A percentile compares a stretch with the other conserved stretches of the same genome.
phyloP scores from a whole-genome alignment of 2,329 filamentous ascomycete species.

The Lasiodiplodia gonubiensis region DNA sequence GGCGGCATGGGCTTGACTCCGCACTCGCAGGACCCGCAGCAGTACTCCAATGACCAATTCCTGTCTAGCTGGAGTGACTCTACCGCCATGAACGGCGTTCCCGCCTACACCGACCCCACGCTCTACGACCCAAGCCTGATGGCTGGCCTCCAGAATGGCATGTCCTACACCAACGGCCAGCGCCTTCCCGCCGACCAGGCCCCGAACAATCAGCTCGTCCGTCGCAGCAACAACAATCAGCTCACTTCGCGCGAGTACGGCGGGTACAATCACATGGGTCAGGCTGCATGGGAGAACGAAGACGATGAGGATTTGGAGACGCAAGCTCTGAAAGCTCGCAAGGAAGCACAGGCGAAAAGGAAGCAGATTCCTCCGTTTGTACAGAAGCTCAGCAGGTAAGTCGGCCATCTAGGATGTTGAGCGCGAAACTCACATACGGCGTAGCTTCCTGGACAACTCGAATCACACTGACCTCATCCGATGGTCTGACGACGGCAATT shows the following conservation, averaged over 20 bases:
- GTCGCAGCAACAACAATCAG: conserved; percentile 54
- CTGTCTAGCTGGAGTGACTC: conserved; percentile 41
- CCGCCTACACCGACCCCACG: conserved; percentile 43
- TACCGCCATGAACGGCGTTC: conserved; percentile 36
- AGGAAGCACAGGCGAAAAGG: conserved; percentile 84
- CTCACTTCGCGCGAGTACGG: conserved; percentile 43
- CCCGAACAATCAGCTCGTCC: conserved; percentile 51
- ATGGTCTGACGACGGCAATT: conserved; percentile 96
- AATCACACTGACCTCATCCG: conserved; percentile 94
- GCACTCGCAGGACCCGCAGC: conserved; percentile 11
- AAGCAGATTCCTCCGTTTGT: conserved; percentile 98
- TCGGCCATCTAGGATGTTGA: conserved; percentile 14
- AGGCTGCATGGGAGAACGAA: conserved; percentile 67
- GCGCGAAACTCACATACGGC: conserved; percentile 32
- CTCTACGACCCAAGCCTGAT: conserved; percentile 43
- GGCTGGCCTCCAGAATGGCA: conserved; percentile 26
- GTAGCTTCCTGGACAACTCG: conserved; percentile 87
- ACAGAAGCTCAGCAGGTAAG: conserved; percentile 94
- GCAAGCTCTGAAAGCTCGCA: conserved; percentile 79
- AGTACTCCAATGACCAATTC: conserved; percentile 41
- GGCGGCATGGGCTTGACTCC: conserved; percentile 40
- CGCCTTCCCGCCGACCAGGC: conserved; percentile 32
- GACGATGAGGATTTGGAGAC: conserved; percentile 80
- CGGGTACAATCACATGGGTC: conserved; percentile 44
- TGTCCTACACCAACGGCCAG: conserved; percentile 33